Base-by-base conservation (phyloP, 208 protist species). In the Endotrypanum monterogeii region DNA sequence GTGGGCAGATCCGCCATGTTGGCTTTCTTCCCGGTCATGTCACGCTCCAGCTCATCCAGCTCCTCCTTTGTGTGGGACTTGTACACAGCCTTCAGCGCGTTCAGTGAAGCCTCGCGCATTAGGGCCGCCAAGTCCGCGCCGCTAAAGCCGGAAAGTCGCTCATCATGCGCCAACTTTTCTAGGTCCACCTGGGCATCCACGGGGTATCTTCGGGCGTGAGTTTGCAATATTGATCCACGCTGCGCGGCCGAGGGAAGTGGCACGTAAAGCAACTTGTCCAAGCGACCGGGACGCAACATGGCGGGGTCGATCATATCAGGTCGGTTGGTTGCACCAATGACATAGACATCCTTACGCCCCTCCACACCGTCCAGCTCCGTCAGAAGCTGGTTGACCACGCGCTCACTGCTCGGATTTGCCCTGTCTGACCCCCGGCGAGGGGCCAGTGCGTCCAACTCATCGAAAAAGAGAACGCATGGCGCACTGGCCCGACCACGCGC, bases 351-450 rank as follows among this genome's bases (percentile, higher is more conserved):
- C 56, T 94, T 87, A 16, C 98, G 86, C 1, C 88, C 90, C 51
- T 99, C 98, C 2, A 99, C 79, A n/a, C 99, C 99, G 87, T 99
- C 99, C 90, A 99, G 92, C 84, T 99, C 99, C 3, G 99, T 99
- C 1, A 99, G 90, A 9, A 99, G 89, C 82, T 99, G 98, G 84
- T 99, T 99, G 9, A 99, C 99, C 23, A 99, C 96, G 14, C 99
- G 85, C 78, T 99, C 98, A 51, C 94, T 95, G 74, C 88, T 97
- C 37, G 89, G 74, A 72, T 95, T 98, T 35, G 92, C 93, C 52
- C 89, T 79, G 74, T 98, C 94, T 4, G 80, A 96, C 44, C 93
- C 96, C 65, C 98, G 91, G 30, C 93, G 87, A 25, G 98, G 98
- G 9, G 93, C 97, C 14, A 99, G 86, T 0, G 98, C 96, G 84